These are phyloP conservation scores for Fusarium domesticum DNA, from an alignment of 2,329 filamentous ascomycete genomes.

Conservation along the genomic window DNA sequence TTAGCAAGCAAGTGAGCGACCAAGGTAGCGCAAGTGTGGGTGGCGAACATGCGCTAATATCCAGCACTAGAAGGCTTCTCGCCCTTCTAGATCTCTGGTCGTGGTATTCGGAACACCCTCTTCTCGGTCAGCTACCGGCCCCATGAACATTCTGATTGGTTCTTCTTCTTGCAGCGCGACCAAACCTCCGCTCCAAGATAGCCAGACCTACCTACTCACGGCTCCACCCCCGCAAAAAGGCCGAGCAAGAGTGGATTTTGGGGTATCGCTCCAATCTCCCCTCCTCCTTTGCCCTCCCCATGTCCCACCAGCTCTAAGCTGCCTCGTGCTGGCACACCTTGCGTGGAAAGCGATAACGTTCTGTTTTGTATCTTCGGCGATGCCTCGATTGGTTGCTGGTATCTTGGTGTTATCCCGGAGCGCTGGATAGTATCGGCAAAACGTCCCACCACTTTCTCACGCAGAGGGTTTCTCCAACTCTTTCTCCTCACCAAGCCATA, in stretches of 20 bases:
- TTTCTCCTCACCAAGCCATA: not conserved
- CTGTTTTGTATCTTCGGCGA: constrained; percentile 15
- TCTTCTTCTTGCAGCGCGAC: not conserved
- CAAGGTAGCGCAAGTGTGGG: constrained; percentile 1
- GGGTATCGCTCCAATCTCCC: not conserved
- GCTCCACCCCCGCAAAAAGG: not conserved
- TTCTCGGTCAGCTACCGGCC: constrained; percentile 2
- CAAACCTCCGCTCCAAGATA: constrained; percentile 6
- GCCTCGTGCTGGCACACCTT: constrained; percentile 1
- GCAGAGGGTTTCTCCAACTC: not conserved
- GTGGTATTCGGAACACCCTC: constrained; percentile 3
- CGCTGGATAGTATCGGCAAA: no score
- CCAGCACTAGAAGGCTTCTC: constrained; percentile 19
- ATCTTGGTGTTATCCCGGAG: no score
- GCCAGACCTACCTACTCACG: no score
- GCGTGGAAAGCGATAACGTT: constrained; percentile 2
- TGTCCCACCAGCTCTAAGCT: not conserved
- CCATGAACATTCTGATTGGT: constrained; percentile 12
- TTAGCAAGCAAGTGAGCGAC: not conserved
- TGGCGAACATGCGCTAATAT: constrained; percentile 3
- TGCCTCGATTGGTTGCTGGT: constrained; percentile 21
- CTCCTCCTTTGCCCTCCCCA: not conserved
- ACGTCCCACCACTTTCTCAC: not conserved
- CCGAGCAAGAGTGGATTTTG: not conserved
- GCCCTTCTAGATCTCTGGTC: constrained; percentile 23